Evolutionary conservation across 176 grass and related monocot species (phyloP).

Genomic region (Poa pratensis): DNA sequence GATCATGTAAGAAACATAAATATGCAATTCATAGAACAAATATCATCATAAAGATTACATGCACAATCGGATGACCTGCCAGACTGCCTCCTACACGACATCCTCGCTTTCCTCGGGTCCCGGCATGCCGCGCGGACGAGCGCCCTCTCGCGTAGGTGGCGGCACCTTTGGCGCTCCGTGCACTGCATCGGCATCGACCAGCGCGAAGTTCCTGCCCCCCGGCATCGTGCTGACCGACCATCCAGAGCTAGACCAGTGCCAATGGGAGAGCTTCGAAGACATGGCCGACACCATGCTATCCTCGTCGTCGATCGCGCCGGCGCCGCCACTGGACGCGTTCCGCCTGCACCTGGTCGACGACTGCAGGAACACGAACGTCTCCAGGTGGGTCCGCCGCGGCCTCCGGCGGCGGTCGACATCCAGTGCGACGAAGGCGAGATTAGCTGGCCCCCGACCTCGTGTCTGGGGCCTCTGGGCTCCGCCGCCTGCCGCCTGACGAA

Average conservation of each 20-base stretch:
- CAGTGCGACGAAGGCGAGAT: too few species aligned
- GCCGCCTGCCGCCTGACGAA: not conserved
- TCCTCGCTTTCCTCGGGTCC: not conserved
- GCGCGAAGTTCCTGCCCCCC: not conserved
- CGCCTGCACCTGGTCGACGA: not conserved
- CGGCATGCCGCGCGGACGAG: conserved; percentile 6
- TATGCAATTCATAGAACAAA: too few species aligned
- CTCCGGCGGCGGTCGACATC: conserved; percentile 18
- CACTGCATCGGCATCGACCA: not conserved
- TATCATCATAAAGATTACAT: too few species aligned
- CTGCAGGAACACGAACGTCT: not conserved
- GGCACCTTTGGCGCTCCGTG: not conserved
- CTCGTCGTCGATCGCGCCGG: not conserved
- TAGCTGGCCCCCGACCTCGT: not conserved
- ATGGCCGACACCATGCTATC: not conserved
- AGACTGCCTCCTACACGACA: conserved; percentile 4
- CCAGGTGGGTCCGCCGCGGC: conserved; percentile 24
- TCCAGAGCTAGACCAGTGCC: not conserved
- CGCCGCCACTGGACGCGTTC: not conserved
- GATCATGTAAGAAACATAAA: too few species aligned
- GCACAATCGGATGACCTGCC: too few species aligned
- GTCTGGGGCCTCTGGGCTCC: not conserved
- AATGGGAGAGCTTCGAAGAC: conserved; percentile 7
- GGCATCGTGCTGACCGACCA: too few species aligned
- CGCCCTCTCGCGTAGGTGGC: not conserved